phyloP scores from a whole-genome alignment of 805 yeast genomes.

The Candida michaelii region DNA sequence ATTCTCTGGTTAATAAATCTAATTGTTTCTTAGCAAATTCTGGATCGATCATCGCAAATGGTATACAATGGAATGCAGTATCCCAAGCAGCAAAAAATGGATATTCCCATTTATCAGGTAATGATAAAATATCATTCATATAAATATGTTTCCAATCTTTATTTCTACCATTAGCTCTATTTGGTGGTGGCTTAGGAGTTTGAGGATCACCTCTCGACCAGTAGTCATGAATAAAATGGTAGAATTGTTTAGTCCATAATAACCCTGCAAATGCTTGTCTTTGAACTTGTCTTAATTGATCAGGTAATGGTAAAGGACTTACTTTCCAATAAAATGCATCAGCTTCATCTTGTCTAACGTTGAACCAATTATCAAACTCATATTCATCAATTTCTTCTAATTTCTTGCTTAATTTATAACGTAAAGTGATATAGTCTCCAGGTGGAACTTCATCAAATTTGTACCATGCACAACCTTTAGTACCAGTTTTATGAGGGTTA shows the following conservation, averaged over 20 bases:
- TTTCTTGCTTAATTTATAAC: conserved; percentile 63
- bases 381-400: conserved; percentile 62
- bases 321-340: conserved; percentile 90
- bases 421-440: conserved; percentile 81
- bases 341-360: conserved; percentile 78
- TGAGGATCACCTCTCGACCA: conserved; percentile 87
- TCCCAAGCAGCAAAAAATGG: conserved; percentile 98
- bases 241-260: conserved; percentile 91
- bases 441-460: conserved; percentile 79
- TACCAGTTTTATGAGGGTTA: conserved; percentile 72
- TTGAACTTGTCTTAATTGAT: conserved; percentile 77
- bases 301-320: conserved; percentile 80
- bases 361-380: conserved; percentile 66
- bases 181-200: conserved; percentile 70
- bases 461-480: conserved; percentile 85
- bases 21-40: conserved; percentile 87
- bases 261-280: conserved; percentile 94
- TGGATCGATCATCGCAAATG: conserved; percentile 91
- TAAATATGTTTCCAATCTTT: conserved; percentile 86
- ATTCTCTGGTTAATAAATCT: conserved; percentile 82
- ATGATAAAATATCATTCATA: conserved; percentile 80
- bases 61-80: conserved; percentile 91
- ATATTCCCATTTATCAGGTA: conserved; percentile 96
- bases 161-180: conserved; percentile 85
- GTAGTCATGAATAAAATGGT: conserved; percentile 78